A percentile compares a stretch with the other conserved stretches of the same genome.
phyloP scores from a whole-genome alignment of 768 basidiomycete species.

The Termitomyces sp. region DNA sequence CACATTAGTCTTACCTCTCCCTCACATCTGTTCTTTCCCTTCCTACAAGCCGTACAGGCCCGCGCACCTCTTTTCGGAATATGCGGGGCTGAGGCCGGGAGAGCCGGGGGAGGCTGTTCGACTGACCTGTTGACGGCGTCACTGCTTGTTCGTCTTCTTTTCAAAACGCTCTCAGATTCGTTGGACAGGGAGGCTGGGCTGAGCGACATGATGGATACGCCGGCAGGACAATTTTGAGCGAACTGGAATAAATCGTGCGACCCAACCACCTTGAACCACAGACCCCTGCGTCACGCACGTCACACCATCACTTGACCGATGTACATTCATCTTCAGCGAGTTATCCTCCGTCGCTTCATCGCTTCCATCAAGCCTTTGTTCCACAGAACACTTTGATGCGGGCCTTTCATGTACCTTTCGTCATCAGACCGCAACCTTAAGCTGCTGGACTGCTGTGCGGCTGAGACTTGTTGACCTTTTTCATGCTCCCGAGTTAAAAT shows the following conservation, averaged over 20 bases:
- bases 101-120: slow-evolving; percentile 30
- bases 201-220: slow-evolving; percentile 49
- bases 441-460: slow-evolving; percentile 1
- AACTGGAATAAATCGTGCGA: slow-evolving; percentile 14
- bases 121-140: slow-evolving; percentile 20
- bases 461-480: slow-evolving; percentile 11
- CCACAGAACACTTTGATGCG: slow-evolving; percentile 2
- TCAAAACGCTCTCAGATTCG: slow-evolving; percentile 45
- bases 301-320: slow-evolving; percentile 13
- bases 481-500: slow-evolving; percentile 5
- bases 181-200: slow-evolving; percentile 58
- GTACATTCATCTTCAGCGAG: slow-evolving; percentile 3
- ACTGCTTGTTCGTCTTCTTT: slow-evolving; percentile 49
- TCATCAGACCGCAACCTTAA: neutral
- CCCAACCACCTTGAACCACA: slow-evolving; percentile 7
- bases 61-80: slow-evolving; percentile 87
- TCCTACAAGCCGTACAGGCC: slow-evolving; percentile 84
- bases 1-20: slow-evolving; percentile 62
- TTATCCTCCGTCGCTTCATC: neutral
- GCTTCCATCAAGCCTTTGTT: slow-evolving; percentile 7
- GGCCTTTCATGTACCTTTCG: slow-evolving; percentile 2
- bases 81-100: slow-evolving; percentile 38
- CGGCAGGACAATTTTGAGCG: slow-evolving; percentile 14
- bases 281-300: slow-evolving; percentile 10
- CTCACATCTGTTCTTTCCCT: slow-evolving; percentile 91